Conservation (phyloP, 768 basidiomycete genomes). For the Cystofilobasidium ferigula region DNA sequence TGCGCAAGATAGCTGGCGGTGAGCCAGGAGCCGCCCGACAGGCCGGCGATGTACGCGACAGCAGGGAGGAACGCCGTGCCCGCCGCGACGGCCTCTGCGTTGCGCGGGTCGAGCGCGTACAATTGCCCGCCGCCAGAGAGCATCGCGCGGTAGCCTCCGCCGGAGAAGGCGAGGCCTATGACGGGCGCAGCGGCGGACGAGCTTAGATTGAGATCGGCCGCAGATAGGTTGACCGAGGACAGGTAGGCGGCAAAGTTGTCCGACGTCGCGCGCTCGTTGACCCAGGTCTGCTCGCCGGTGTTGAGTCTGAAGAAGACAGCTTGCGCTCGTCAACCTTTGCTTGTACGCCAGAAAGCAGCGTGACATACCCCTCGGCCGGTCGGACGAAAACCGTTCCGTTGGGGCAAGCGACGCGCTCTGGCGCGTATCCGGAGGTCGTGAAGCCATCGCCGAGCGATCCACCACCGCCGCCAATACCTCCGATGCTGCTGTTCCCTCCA, state of each 20-base stretch:
- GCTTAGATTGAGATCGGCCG: constrained; percentile 20
- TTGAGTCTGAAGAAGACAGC: background rate
- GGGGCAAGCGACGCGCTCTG: background rate
- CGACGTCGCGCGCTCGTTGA: constrained; percentile 11
- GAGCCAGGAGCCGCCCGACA: background rate
- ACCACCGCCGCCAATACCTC: no score
- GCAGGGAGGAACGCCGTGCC: background rate
- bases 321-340: background rate
- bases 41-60: constrained; percentile 9
- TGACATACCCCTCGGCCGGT: background rate
- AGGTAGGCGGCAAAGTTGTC: constrained; percentile 21
- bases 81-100: background rate
- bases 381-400: background rate
- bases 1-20: no score
- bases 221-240: constrained; percentile 16
- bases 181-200: background rate
- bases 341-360: background rate
- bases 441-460: background rate
- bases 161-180: background rate
- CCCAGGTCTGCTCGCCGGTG: background rate
- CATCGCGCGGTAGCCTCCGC: constrained; percentile 9
- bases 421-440: background rate
- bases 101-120: background rate
- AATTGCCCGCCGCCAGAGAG: constrained; percentile 2
- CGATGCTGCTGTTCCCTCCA: no score